Conservation (phyloP, 176 grass and related monocot genomes). For the Elymus sibiricus region DNA sequence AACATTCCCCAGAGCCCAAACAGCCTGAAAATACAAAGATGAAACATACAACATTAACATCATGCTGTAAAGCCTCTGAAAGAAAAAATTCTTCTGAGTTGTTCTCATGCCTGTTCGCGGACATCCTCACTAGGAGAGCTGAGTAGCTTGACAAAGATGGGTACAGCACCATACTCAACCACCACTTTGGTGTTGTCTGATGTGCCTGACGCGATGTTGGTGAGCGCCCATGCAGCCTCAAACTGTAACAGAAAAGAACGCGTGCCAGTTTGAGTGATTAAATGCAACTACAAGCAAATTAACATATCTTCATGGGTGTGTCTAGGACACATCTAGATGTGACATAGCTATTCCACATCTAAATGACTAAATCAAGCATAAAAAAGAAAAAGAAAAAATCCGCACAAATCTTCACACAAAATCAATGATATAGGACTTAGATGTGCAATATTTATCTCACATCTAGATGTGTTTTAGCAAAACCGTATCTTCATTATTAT, state of each 20-base stretch:
- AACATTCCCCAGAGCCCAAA: constrained; percentile 96
- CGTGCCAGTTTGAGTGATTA: background rate
- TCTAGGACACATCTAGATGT: too few species aligned
- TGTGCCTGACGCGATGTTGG: constrained; percentile 92
- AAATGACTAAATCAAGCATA: too few species aligned
- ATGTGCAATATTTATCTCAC: too few species aligned
- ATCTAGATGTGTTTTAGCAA: too few species aligned
- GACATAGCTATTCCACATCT: too few species aligned
- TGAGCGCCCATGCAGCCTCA: constrained; percentile 94
- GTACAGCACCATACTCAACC: constrained; percentile 77
- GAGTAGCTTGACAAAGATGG: constrained; percentile 87
- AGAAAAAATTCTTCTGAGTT: background rate
- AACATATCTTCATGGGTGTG: background rate
- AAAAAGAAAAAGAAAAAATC: too few species aligned
- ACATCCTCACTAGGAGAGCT: constrained; percentile 80
- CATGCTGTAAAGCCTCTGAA: background rate
- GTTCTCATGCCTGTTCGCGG: constrained; percentile 58
- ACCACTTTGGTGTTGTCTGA: constrained; percentile 92
- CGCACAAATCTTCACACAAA: too few species aligned
- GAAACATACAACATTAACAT: background rate
- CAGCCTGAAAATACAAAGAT: constrained; percentile 51
- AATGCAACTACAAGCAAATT: background rate
- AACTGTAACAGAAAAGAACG: constrained; percentile 49
- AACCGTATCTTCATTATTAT: background rate
- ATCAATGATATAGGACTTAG: too few species aligned